Base-by-base conservation (phyloP, 2,329 filamentous ascomycete species). In the Phialemonium atrogriseum region DNA sequence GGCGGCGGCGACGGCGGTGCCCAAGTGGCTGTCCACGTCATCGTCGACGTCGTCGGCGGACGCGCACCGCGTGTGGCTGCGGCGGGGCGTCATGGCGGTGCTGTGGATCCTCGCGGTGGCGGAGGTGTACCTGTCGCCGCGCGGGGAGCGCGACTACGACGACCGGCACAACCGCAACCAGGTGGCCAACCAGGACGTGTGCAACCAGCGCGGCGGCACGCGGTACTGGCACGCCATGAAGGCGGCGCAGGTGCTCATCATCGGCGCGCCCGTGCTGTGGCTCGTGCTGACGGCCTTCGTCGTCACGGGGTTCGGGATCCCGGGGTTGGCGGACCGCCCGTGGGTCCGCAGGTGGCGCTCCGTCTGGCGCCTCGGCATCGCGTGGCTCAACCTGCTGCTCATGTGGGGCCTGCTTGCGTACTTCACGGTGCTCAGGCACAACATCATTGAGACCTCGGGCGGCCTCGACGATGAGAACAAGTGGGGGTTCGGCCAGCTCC, bases 401-500 rank as follows among this genome's bases (percentile, higher is more conserved):
- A 35, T 30, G 29, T 38, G 33, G 29, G 33, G 33, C 4, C n/a
- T 38, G 4, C 25, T 35, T 6, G 13, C 12, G 6, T 30, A 23
- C 8, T 38, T 38, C 16, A 33, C 29, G 5, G 12, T 11, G 11
- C 17, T 30, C 17, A 25, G 36, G n/a, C 29, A 33, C 14, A 20
- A 17, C n/a, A 35, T 35, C 15, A 32, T 30, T 21, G 17, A 30
- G 19, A 30, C 28, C 10, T 19, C 28, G 17, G 28, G 28, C 17
- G 28, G 28, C 17, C 28, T 30, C 28, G 28, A 30, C 28, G 24
- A 34, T n/a, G 25, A 28, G 26, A 26, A 34, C 22, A 29, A 28
- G 8, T 49, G 47, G 47, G 44, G 39, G 3, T 50, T 50, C 27
- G 44, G 47, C 1, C 47, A 50, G 32, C 40, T 47, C 9, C 27